Evolutionary conservation across 352 stramenopile genomes (phyloP).

Genomic region (Globisporangium middletonii): DNA sequence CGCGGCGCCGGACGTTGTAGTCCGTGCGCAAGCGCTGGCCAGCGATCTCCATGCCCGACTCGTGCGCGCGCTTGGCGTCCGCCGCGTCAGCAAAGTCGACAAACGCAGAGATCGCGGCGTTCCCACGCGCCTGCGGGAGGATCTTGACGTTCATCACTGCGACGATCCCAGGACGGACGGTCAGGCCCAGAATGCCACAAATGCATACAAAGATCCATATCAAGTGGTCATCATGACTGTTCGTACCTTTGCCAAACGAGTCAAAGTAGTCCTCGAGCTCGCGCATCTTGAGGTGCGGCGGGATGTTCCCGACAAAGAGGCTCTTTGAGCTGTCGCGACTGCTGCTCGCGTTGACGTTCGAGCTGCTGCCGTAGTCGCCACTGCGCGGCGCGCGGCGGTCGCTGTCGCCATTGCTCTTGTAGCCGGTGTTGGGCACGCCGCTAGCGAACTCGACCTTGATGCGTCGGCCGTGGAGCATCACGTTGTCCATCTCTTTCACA

Average conservation of each 20-base stretch:
- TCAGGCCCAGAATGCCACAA: background rate
- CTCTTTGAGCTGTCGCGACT: constrained; percentile 16
- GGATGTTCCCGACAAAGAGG: constrained; percentile 64
- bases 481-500: constrained; percentile 43
- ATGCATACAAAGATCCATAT: background rate
- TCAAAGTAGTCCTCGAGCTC: constrained; percentile 51
- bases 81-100: constrained; percentile 44
- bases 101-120: constrained; percentile 57
- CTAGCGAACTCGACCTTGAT: constrained; percentile 41
- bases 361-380: background rate
- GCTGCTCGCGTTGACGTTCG: constrained; percentile 3
- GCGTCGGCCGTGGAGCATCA: constrained; percentile 33
- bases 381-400: background rate
- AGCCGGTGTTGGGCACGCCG: background rate
- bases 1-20: constrained; percentile 39
- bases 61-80: constrained; percentile 38
- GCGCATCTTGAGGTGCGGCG: constrained; percentile 53
- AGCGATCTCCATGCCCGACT: constrained; percentile 32
- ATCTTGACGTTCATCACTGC: constrained; percentile 60
- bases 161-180: background rate
- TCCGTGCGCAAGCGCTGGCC: constrained; percentile 39
- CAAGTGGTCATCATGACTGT: background rate
- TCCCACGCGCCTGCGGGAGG: constrained; percentile 33
- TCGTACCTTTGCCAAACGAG: constrained; percentile 38
- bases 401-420: constrained; percentile 2